phyloP scores from a whole-genome alignment of 1,284 basidiomycete species.

The Spongispora temasekensis region DNA sequence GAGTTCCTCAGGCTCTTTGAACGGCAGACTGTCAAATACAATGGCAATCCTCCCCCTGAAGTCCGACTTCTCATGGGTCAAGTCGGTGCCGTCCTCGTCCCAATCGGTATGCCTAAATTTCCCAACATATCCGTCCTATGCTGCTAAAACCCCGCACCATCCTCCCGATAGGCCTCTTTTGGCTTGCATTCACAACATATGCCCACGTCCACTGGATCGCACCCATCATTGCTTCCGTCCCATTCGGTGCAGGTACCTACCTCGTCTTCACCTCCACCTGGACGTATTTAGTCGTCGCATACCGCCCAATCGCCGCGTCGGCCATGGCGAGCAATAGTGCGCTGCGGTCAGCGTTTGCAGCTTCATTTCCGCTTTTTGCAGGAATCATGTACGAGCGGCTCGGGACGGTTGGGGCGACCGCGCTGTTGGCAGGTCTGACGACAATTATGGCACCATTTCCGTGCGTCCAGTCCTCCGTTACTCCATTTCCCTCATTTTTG shows the following conservation, averaged over 20 bases:
- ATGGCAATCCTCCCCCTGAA: constrained; percentile 68
- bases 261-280: constrained; percentile 71
- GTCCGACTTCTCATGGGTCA: constrained; percentile 66
- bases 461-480: no score
- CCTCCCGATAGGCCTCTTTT: constrained; percentile 52
- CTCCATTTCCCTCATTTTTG: no score
- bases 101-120: constrained; percentile 44
- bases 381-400: constrained; percentile 57
- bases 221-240: constrained; percentile 64
- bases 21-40: constrained; percentile 6
- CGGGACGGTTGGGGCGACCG: constrained; percentile 75
- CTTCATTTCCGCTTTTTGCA: constrained; percentile 73
- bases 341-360: constrained; percentile 66
- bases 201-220: constrained; percentile 69
- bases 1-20: constrained; percentile 29
- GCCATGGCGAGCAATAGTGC: constrained; percentile 78
- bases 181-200: constrained; percentile 75
- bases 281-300: constrained; percentile 71
- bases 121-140: background rate
- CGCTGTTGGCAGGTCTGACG: constrained; percentile 72
- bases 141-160: background rate
- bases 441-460: constrained; percentile 73
- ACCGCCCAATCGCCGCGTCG: constrained; percentile 75
- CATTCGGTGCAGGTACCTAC: constrained; percentile 60
- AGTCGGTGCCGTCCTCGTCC: constrained; percentile 67